These are phyloP conservation scores for Pythium apleroticum DNA, from an alignment of 352 stramenopile species.

Conservation along the genomic window DNA sequence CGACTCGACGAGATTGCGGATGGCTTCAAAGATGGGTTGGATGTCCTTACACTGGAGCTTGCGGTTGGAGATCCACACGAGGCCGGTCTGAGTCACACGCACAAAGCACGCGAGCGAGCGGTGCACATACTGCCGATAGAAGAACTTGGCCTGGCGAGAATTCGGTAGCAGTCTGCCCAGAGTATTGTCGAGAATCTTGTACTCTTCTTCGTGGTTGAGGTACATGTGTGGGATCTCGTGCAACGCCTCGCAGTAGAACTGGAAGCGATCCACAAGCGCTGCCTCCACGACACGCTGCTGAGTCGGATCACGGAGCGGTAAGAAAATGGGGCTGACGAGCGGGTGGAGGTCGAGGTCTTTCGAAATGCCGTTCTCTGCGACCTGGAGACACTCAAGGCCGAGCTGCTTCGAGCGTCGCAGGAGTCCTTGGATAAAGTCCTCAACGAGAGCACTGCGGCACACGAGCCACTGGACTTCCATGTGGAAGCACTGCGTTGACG, in stretches of 20 bases:
- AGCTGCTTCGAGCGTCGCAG: conserved; percentile 74
- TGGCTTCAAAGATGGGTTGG: conserved; percentile 65
- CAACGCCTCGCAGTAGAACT: conserved; percentile 75
- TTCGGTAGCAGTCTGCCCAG: conserved; percentile 25
- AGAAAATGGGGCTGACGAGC: conserved; percentile 72
- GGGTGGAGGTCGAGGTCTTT: conserved; percentile 80
- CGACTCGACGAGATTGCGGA: conserved; percentile 51
- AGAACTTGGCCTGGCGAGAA: conserved; percentile 39
- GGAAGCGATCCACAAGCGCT: conserved; percentile 52
- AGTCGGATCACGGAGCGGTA: conserved; percentile 45
- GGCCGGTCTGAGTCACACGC: conserved; percentile 68
- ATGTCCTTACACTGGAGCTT: conserved; percentile 68
- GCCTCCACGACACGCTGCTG: conserved; percentile 66
- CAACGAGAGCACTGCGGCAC: conserved; percentile 77
- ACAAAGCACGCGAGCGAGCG: conserved; percentile 63
- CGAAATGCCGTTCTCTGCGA: conserved; percentile 75
- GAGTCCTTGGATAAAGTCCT: conserved; percentile 77
- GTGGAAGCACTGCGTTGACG: conserved; percentile 75
- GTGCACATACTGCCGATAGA: conserved; percentile 73
- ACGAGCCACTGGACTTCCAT: conserved; percentile 86
- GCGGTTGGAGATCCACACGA: conserved; percentile 85
- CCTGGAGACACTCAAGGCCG: conserved; percentile 65
- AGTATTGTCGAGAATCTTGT: conserved; percentile 31
- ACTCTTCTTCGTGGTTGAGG: conserved; percentile 57
- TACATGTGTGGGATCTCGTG: conserved; percentile 57